A percentile compares a stretch with the other conserved stretches of the same genome.
These are phyloP conservation scores for Collybiopsis confluens DNA, from an alignment of 768 basidiomycete genomes.

Conservation along the genomic window DNA sequence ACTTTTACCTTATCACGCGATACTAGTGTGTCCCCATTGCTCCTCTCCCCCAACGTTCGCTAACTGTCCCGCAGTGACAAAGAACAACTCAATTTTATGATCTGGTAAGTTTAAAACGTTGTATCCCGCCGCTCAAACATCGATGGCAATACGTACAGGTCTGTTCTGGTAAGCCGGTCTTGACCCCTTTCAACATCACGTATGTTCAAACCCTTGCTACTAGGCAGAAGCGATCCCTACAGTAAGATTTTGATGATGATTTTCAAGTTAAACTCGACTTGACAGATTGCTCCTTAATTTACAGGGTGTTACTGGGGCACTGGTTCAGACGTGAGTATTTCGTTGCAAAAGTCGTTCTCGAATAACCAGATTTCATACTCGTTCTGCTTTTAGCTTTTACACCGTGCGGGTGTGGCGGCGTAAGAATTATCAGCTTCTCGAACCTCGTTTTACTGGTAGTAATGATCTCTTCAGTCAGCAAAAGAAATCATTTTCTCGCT, in stretches of 20 bases:
- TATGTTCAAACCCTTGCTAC: not conserved
- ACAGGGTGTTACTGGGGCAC: conserved; percentile 8
- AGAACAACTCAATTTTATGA: conserved; percentile 1
- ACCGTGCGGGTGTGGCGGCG: conserved; percentile 10
- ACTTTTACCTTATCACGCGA: conserved; percentile 8
- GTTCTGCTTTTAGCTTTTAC: conserved; percentile 9
- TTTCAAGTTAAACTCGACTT: not conserved
- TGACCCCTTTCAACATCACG: too few relatives aligned
- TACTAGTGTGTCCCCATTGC: conserved; percentile 8
- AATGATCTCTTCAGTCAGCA: conserved; percentile 7
- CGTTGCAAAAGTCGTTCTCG: too few relatives aligned
- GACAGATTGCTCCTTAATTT: not conserved
- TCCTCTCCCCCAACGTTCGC: not conserved
- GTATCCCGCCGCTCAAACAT: too few relatives aligned
- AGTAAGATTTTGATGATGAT: conserved; percentile 1
- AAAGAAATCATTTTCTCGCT: conserved; percentile 9
- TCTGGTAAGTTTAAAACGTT: too few relatives aligned
- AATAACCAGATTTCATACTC: not conserved
- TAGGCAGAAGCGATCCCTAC: conserved; percentile 11
- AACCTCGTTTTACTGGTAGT: not conserved
- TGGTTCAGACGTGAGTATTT: conserved; percentile 9
- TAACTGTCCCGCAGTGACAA: conserved; percentile 3
- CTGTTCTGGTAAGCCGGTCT: conserved; percentile 1
- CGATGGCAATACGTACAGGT: too few relatives aligned
- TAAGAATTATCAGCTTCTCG: not conserved